These are phyloP conservation scores for Periconia sp. DNA, from an alignment of 2,329 filamentous ascomycete genomes.

Conservation along the genomic window DNA sequence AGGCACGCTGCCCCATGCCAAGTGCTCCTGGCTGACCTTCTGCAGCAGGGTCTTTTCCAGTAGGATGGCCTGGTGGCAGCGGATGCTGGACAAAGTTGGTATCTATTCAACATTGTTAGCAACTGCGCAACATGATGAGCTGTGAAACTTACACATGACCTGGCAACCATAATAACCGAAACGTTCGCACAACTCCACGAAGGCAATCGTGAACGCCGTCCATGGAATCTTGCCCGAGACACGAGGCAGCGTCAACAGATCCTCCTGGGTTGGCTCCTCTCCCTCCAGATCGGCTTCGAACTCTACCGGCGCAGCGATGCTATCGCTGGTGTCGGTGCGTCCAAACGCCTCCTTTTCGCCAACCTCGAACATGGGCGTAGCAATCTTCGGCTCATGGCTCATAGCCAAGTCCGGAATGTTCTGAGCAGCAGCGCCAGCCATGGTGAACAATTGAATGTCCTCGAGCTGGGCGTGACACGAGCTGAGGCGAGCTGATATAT, in stretches of 20 bases:
- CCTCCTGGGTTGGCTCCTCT: conserved; percentile 65
- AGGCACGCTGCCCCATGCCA: conserved; percentile 45
- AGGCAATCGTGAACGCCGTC: conserved; percentile 71
- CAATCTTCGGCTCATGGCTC: conserved; percentile 41
- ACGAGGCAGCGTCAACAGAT: conserved; percentile 65
- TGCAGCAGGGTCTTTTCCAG: conserved; percentile 32
- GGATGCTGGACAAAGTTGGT: conserved; percentile 49
- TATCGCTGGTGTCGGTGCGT: conserved; percentile 23
- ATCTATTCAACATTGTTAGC: conserved; percentile 26
- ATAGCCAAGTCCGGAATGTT: conserved; percentile 43
- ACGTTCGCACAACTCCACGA: conserved; percentile 77
- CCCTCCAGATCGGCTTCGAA: conserved; percentile 42
- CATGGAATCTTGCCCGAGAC: conserved; percentile 70
- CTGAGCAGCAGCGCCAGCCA: conserved; percentile 38
- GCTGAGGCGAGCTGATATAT: conserved; percentile 13
- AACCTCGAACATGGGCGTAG: conserved; percentile 38
- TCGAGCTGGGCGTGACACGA: conserved; percentile 12
- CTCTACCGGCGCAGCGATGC: conserved; percentile 27
- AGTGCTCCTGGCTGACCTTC: conserved; percentile 44
- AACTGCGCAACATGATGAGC: too few relatives aligned
- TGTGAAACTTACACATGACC: conserved; percentile 64
- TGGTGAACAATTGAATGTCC: conserved; percentile 22
- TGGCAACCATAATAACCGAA: conserved; percentile 79
- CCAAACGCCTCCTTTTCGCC: conserved; percentile 40
- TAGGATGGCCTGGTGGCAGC: conserved; percentile 41